Percentiles rank a stretch among this genome's conserved stretches.
phyloP scores from a whole-genome alignment of 2,329 filamentous ascomycete species.

The Fusarium anguioides region DNA sequence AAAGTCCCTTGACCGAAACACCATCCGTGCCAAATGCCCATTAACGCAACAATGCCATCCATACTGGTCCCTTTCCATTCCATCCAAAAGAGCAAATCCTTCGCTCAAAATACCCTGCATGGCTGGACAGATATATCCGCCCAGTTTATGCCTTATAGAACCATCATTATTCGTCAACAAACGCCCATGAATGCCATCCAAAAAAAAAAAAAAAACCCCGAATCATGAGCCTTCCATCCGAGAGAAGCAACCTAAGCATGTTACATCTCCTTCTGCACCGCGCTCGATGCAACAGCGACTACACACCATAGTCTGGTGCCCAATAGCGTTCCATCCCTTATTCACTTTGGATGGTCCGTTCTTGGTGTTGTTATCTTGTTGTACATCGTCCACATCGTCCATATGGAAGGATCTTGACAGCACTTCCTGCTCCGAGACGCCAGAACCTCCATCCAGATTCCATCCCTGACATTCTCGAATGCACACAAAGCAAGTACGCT shows the following conservation, averaged over 20 bases:
- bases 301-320: slow-evolving; percentile 68
- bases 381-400: slow-evolving; percentile 58
- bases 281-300: slow-evolving; percentile 76
- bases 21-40: slow-evolving; percentile 32
- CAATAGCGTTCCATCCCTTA: slow-evolving; percentile 54
- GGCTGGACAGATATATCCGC: not conserved
- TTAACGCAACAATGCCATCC: slow-evolving; percentile 13
- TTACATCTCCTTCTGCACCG: slow-evolving; percentile 71
- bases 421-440: slow-evolving; percentile 50
- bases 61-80: slow-evolving; percentile 5
- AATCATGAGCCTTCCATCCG: slow-evolving; percentile 52
- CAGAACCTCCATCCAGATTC: slow-evolving; percentile 42
- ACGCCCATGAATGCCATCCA: slow-evolving; percentile 2
- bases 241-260: slow-evolving; percentile 72
- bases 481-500: slow-evolving; percentile 76
- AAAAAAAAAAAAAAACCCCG: too few relatives aligned
- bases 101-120: not conserved
- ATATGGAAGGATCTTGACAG: slow-evolving; percentile 61
- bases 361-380: slow-evolving; percentile 16
- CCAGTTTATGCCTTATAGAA: slow-evolving; percentile 17
- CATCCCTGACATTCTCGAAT: slow-evolving; percentile 70
- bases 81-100: slow-evolving; percentile 10
- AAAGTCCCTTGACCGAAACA: slow-evolving; percentile 32
- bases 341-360: slow-evolving; percentile 25
- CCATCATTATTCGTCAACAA: slow-evolving; percentile 35